Conservation (phyloP, 2,329 filamentous ascomycete species). For the Fusarium pseudocircinatum region DNA sequence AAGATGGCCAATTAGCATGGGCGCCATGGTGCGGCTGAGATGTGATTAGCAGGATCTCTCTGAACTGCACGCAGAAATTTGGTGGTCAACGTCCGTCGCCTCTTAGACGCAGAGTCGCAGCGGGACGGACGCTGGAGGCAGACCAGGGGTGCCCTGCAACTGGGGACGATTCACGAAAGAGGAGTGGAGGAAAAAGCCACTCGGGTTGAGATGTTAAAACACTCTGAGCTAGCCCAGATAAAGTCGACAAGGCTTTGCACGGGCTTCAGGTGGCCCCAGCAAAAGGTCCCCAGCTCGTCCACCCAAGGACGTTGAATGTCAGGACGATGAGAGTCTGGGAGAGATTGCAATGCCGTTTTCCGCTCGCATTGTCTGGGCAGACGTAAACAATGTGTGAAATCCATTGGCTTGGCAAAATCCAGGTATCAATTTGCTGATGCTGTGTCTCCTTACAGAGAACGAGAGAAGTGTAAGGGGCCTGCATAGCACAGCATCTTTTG, state of each 20-base stretch:
- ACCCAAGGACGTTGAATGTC: constrained; percentile 5
- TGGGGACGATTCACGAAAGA: constrained; percentile 6
- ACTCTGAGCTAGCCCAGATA: constrained; percentile 9
- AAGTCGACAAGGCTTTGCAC: constrained; percentile 22
- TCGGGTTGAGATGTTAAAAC: background rate
- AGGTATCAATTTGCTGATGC: background rate
- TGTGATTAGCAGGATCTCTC: constrained; percentile 20
- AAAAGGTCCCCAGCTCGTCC: constrained; percentile 3
- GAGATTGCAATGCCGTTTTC: constrained; percentile 25
- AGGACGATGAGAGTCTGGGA: background rate
- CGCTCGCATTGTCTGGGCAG: constrained; percentile 29
- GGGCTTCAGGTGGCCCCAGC: constrained; percentile 19
- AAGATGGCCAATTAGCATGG: constrained; percentile 26
- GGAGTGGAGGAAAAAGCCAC: constrained; percentile 24
- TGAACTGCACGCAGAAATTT: constrained; percentile 16
- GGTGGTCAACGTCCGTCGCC: constrained; percentile 11
- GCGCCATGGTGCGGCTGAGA: constrained; percentile 39
- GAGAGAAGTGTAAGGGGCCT: background rate
- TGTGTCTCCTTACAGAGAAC: background rate
- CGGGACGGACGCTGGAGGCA: background rate
- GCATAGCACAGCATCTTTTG: background rate
- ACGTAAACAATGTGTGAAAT: background rate
- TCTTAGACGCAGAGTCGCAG: constrained; percentile 18
- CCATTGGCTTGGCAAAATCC: constrained; percentile 5
- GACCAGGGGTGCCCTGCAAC: constrained; percentile 14